Evolutionary conservation across 768 basidiomycete species (phyloP).

Genomic region (Naematelia aurantialba): DNA sequence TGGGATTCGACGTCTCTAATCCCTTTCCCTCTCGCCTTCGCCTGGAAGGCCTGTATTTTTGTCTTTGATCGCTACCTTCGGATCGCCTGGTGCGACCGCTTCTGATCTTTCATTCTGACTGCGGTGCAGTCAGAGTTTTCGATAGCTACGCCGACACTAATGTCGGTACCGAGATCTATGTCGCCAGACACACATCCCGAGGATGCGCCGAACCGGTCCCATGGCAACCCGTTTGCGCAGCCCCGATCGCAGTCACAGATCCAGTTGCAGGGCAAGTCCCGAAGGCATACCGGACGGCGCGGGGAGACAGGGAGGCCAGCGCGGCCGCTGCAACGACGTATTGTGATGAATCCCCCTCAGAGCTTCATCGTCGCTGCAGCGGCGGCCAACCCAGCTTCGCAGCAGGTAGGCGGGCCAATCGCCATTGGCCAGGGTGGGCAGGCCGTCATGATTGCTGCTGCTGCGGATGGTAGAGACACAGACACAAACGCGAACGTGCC

Average conservation of each 20-base stretch:
- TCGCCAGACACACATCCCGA: slow-evolving; percentile 3
- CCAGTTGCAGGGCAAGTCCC: no score
- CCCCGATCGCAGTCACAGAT: no score
- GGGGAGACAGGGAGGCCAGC: no score
- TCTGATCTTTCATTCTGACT: not conserved
- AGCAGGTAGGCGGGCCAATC: slow-evolving; percentile 20
- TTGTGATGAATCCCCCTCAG: slow-evolving; percentile 38
- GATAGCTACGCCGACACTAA: no score
- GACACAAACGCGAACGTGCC: no score
- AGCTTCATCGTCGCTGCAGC: slow-evolving; percentile 33
- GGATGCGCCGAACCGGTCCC: no score
- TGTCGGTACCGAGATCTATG: no score
- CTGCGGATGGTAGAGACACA: not conserved
- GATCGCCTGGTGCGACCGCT: slow-evolving; percentile 16
- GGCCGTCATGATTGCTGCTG: slow-evolving; percentile 23
- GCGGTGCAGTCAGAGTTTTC: not conserved
- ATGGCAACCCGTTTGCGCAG: no score
- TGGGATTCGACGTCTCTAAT: slow-evolving; percentile 9
- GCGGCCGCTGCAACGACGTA: slow-evolving; percentile 10
- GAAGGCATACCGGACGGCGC: no score
- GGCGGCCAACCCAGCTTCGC: not conserved
- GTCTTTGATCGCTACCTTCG: slow-evolving; percentile 3
- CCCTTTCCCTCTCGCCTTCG: not conserved
- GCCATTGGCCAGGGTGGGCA: slow-evolving; percentile 29
- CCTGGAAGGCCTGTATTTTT: slow-evolving; percentile 13